A percentile compares a stretch with the other conserved stretches of the same genome.
Evolutionary conservation across 1,139 yeast species (phyloP).

Genomic region (Hemisphaericaspora xylanilytica): DNA sequence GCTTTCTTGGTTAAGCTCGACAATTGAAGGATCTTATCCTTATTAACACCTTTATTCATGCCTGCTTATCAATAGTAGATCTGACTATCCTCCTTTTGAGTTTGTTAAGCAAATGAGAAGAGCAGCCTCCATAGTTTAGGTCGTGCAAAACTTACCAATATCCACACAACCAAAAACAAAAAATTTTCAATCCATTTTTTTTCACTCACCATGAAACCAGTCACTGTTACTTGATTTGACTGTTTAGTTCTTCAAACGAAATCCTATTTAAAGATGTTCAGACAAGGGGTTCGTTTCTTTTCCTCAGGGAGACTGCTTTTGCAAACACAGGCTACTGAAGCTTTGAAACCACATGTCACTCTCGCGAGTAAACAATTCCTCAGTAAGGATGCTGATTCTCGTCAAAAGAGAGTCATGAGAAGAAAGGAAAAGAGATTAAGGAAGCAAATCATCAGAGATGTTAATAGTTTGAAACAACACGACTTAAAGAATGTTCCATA

Average conservation of each 20-base stretch:
- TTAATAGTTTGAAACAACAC: constrained; percentile 45
- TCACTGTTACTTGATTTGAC: no score
- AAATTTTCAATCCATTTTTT: no score
- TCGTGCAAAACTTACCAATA: no score
- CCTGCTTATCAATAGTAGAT: no score
- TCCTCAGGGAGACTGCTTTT: neutral
- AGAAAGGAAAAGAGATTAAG: constrained; percentile 43
- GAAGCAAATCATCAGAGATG: constrained; percentile 45
- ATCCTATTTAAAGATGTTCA: no score
- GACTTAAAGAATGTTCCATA: constrained; percentile 31
- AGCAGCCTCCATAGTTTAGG: no score
- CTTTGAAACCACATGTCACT: constrained; percentile 19
- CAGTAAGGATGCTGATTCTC: constrained; percentile 26
- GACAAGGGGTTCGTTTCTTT: constrained; percentile 4
- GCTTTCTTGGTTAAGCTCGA: neutral
- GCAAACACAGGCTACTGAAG: neutral
- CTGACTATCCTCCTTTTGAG: no score
- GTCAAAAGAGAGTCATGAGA: constrained; percentile 36
- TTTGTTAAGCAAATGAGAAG: no score
- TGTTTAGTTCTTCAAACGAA: no score
- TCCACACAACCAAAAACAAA: no score
- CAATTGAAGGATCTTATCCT: constrained; percentile 1
- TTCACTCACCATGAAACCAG: no score
- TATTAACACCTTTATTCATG: constrained; percentile 1
- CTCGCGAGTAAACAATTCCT: constrained; percentile 34